Evolutionary conservation across 2,329 filamentous ascomycete genomes (phyloP), one percentile per base, ranked within the genome.

Genomic region (Diaporthe ampelina): DNA sequence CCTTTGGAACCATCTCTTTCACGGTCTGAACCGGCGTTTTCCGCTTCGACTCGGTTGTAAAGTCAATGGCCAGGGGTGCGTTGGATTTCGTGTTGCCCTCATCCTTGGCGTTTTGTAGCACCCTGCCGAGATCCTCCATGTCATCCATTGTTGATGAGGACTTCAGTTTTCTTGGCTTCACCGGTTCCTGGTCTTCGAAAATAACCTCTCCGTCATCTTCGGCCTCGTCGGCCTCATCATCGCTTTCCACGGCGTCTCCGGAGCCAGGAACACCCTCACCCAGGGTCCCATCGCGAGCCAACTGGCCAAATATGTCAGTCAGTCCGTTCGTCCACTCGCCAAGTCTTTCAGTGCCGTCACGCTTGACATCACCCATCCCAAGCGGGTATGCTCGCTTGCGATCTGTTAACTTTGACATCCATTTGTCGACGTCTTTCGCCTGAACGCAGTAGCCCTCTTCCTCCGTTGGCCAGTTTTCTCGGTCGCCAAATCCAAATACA

Each of bases 1-100:
- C 91, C 76, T 93, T 94, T 11, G 97, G 95, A 0, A 98, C 97
- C 97, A 99, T 99, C 81, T 97, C 94, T 82, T 98, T 98, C 68
- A 90, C 84, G 5, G 86, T 83, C 19, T 85, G 83, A 0, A 83
- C 75, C 26, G 85, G 83, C 56, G 83, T 85, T 76, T 88, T 89
- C 35, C 86, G 82, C 29, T 83, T 85, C 2, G 87, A 82, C 26
- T 84, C 84, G 19, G 83, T 77, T 1, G 94, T 97, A 79, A 98
- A 98, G 83, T 98, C 97, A 74, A 98, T 88, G 0, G 95, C 93
- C 4, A 97, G 86, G 6, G 92, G 87, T 52, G 88, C 79, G 77
- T 83, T 73, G 76, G 82, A 73, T 57, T 80, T 72, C 58, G 79
- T 73, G 59, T 81, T 78, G 75, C 81, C 77, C 72, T 84, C 82